Base-by-base conservation (phyloP, 2,329 filamentous ascomycete species). In the Ceratocystis lukuohia region DNA sequence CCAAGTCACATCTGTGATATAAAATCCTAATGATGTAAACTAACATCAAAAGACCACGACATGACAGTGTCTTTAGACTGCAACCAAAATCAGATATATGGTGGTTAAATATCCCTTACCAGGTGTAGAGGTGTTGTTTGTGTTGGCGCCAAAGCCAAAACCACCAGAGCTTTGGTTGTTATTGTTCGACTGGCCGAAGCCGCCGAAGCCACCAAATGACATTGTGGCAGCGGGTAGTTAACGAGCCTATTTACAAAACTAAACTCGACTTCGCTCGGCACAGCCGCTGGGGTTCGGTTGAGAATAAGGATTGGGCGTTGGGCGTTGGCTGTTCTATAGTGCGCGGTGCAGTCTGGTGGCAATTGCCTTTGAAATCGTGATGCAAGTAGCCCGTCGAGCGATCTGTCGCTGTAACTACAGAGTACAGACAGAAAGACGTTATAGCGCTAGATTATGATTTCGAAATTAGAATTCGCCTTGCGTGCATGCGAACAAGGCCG, bases 171-270 rank as follows among this genome's bases (percentile, higher is more conserved):
- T 64, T 12, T 62, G n/a, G 74, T 75, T 70, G 62, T 76, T 76
- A 66, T 77, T 78, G 73, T 80, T 84, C 72, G 81, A 84, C 71
- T 78, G 76, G 73, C 71, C 70, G 62, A 72, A 72, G 72, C 79
- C 78, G 67, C 79, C 78, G 67, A 76, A 76, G 72, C 80, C 80
- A 69, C 79, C 78, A 71, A 83, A 82, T 72, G 82, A 82, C 82
- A 85, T 85, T 72, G 37, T 61, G 41, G 41, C 44, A 25, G 44
- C 3, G 56, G 56, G n/a, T 30, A 59, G 56, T 5, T 59, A n/a
- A 33, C 28, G 17, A 30, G 15, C 2, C 56, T 28, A 20, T 37
- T 41, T 6, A 4, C 25, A 25, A 53, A 28, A n/a, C 48, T 53
- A 53, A 37, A n/a, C 3, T 37, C 56, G 8, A 37, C 20, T 28